Base-by-base conservation (phyloP, 495 filamentous ascomycete species). In the Penicillium tannophilum region DNA sequence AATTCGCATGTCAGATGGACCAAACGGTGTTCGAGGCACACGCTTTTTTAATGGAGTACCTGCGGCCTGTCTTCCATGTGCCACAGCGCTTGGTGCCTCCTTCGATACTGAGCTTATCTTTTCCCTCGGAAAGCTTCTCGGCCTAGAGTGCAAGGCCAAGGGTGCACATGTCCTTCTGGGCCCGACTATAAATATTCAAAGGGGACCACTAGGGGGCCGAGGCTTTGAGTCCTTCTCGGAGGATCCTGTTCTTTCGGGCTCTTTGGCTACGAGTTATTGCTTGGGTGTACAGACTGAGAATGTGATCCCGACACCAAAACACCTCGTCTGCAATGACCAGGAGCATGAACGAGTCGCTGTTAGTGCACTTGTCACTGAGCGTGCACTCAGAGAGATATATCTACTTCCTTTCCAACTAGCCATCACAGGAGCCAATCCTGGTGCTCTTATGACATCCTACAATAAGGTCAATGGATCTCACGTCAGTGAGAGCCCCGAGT, bases 321-420 rank as follows among this genome's bases (percentile, higher is more conserved):
- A 92, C 66, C 92, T 89, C 64, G 84, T 89, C 16, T 86, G 83
- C 61, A 93, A 92, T 69, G 90, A 92, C 64, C 86, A 88, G 64
- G 90, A 93, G 63, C 84, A 88, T 57, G 82, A 85, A 69, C 77
- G 90, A 0, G 82, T 88, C 73, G 84, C 82, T 0, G 85, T 90
- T 2, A 76, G 88, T 66, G 82, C 79, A 39, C 83, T 87, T 48
- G 74, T 92, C 20, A 86, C 86, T 2, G 79, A 87, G 54, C 80
- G 90, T 19, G 85, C 90, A 14, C 63, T 92, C 66, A 81, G 89
- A n/a, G 90, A 94, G 73, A 86, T 93, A 17, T 92, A 92, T 61
- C 72, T 88, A 9, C 67, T 87, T 52, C 87, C 89, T 0, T 92
- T 91, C 66, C 84, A 88, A 69, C 72, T 90, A 45, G 88, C 84